Evolutionary conservation across 148 eudicot genomes (phyloP), one percentile per base, ranked within the genome.

Genomic region (Chenopodium berlandieri): DNA sequence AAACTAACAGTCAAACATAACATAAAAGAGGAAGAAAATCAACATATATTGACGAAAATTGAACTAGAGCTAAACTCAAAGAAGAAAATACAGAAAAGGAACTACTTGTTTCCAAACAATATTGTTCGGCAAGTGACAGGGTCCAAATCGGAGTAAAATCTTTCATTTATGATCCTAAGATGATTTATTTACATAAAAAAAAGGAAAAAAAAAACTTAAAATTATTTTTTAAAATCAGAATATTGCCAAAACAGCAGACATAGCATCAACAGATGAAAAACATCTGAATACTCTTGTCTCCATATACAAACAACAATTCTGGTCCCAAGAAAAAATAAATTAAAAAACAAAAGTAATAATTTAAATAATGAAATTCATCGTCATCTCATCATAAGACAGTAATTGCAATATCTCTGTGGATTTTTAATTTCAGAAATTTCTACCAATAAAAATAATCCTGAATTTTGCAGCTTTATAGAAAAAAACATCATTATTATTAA

Each of bases 371-470:
- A 72, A 23, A 71, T 34, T 48, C 27, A 83, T 83, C 83, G 76
- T 65, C 75, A 83, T 83, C 78, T 83, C 85, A 79, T 83, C 82
- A 79, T 76, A 76, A 74, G 75, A 75, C 79, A 74, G 68, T 71
- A 5, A 79, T 71, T 75, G 85, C 72, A 71, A 78, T 50, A 30
- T 78, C 73, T 70, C 81, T n/a, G 73, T 78, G 72, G 48, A 17
- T 78, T 78, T 71, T 6, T 74, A 73, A 73, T 77, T 83, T 47
- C 79, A 54, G 30, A 73, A 83, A 72, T 12, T 32, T 25, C 16
- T 66, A 40, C 44, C 44, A 40, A 40, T 66, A 68, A 72, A 44
- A 44, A 2, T 44, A 44, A 17, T 16, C 7, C 75, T 72, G 75
- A 54, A 72, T 20, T 22, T 72, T 72, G 56, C 74, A 71, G 56